These are phyloP conservation scores for Fusarium drepaniforme DNA, from an alignment of 2,329 filamentous ascomycete genomes.

Conservation along the genomic window DNA sequence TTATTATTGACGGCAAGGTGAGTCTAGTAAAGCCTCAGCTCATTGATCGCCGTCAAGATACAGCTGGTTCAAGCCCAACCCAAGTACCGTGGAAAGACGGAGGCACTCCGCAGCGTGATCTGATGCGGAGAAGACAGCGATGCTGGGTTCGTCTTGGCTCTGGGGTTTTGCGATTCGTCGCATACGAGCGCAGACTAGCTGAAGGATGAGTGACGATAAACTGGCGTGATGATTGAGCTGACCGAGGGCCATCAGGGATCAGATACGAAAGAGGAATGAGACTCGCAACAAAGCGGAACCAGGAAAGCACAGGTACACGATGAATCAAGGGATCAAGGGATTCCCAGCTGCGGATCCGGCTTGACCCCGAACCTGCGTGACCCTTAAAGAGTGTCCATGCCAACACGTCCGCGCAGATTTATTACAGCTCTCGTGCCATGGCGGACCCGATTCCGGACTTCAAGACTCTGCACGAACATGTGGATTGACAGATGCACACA, in stretches of 20 bases:
- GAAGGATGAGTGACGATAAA: slow-evolving; percentile 10
- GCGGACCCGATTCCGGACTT: not conserved
- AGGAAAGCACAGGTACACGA: slow-evolving; percentile 5
- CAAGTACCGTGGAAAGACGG: not conserved
- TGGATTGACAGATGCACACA: not conserved
- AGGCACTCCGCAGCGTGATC: not conserved
- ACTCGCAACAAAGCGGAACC: slow-evolving; percentile 6
- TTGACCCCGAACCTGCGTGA: not conserved
- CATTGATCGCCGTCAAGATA: not conserved
- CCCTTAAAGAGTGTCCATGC: not conserved
- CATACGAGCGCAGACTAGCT: not conserved
- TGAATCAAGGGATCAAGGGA: slow-evolving; percentile 16
- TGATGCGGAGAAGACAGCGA: not conserved
- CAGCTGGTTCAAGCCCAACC: not conserved
- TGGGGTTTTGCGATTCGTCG: not conserved
- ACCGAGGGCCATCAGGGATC: not conserved
- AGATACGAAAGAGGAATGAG: not conserved
- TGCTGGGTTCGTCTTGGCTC: not conserved
- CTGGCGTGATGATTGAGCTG: slow-evolving; percentile 1
- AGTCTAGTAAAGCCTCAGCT: not conserved
- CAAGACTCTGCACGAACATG: not conserved
- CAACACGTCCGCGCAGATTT: not conserved
- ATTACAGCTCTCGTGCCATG: not conserved
- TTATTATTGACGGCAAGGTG: not conserved
- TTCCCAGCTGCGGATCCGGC: slow-evolving; percentile 29